These are phyloP conservation scores for Cladorrhinum sp. DNA, from an alignment of 2,329 filamentous ascomycete species.

Conservation along the genomic window DNA sequence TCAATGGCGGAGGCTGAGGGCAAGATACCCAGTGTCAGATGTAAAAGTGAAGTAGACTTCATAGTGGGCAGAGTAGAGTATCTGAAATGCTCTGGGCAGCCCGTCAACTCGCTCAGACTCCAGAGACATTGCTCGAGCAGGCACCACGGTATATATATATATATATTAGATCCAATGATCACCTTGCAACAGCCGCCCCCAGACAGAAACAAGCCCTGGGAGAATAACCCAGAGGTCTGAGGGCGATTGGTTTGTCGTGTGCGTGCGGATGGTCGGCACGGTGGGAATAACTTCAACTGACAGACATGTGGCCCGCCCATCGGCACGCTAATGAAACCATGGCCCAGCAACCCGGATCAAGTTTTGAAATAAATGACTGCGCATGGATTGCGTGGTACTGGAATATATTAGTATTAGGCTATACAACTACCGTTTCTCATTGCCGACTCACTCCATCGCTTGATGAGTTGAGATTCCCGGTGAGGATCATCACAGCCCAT, in stretches of 20 bases:
- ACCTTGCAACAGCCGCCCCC: background rate
- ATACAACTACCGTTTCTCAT: background rate
- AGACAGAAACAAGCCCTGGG: too few species aligned
- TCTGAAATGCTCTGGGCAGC: background rate
- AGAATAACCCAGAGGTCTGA: too few species aligned
- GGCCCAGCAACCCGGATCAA: background rate
- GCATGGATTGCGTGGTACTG: background rate
- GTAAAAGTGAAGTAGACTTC: background rate
- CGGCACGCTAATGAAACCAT: background rate
- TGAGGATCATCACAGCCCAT: background rate
- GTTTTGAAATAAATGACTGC: background rate
- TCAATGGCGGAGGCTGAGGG: constrained; percentile 5
- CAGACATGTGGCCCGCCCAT: background rate
- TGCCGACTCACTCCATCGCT: background rate
- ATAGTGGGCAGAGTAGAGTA: background rate
- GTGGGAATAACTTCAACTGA: background rate
- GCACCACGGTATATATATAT: background rate
- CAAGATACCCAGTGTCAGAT: background rate
- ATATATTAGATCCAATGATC: background rate
- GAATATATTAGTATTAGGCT: background rate
- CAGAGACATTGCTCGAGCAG: background rate
- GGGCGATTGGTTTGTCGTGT: background rate
- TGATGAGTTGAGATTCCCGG: background rate
- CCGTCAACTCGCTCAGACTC: background rate
- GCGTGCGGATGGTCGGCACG: background rate